Evolutionary conservation across 1,284 basidiomycete species (phyloP).

Genomic region (Uromyces viciae-fabae): DNA sequence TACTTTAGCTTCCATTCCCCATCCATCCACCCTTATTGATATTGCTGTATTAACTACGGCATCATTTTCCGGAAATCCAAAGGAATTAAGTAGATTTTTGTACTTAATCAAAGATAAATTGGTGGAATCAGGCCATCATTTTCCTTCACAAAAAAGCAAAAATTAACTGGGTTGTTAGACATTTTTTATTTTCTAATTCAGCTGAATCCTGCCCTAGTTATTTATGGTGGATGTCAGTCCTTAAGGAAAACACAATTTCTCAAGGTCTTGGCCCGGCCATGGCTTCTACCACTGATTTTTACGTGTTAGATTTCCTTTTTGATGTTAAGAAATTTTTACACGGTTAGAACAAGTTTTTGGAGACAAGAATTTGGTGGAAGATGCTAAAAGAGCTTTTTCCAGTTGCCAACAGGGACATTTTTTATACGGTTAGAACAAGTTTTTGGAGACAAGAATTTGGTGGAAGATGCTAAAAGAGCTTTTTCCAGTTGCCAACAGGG

Average conservation of each 20-base stretch:
- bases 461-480: neutral
- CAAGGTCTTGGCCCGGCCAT: neutral
- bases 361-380: neutral
- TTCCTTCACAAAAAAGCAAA: neutral
- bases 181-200: neutral
- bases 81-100: neutral
- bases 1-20: neutral
- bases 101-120: slow-evolving; percentile 14
- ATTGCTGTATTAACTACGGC: neutral
- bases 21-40: neutral
- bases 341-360: neutral
- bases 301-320: neutral
- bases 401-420: neutral
- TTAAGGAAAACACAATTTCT: neutral
- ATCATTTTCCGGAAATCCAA: slow-evolving; percentile 2
- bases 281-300: neutral
- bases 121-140: neutral
- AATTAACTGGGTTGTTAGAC: slow-evolving; percentile 20
- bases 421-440: neutral
- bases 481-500: slow-evolving; percentile 19
- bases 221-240: neutral
- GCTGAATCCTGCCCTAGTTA: neutral
- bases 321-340: neutral
- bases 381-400: neutral
- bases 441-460: neutral